Base-by-base conservation (phyloP, 192 early-diverging fungal species). In the Gryganskiella cystojenkinii region DNA sequence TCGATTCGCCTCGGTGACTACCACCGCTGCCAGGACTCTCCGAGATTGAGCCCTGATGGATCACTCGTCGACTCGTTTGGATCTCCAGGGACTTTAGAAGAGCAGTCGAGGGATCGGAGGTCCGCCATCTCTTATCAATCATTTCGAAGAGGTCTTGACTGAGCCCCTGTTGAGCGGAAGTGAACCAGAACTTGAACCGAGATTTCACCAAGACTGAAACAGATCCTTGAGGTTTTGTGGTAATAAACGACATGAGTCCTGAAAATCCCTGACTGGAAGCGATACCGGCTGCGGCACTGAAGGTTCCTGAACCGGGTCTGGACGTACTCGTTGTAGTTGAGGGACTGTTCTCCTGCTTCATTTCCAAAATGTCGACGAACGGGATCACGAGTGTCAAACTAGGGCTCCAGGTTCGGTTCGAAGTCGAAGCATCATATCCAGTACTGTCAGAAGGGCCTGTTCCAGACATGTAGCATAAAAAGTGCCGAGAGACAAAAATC, bases 391-490 rank as follows among this genome's bases (percentile, higher is more conserved):
- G 28, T 7, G 37, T 68, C 50, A 78, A 27, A 0, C 56, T 15
- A 2, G 61, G 52, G n/a, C 34, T 58, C 22, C 35, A 54, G 0
- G 53, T 4, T 1, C 33, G 19, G 0, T 46, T 45, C 33, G 4
- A 19, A n/a, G n/a, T n/a, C 20, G 47, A 44, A 3, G 45, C 50
- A 7, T 24, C 17, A 46, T 64, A 37, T 33, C 27, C 3, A 2
- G 33, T 0, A 4, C 10, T 27, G 45, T 9, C 10, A 6, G 56
- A 22, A 2, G 61, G 15, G 17, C 24, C 43, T n/a, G 61, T 54
- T 11, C 71, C 64, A 2, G 66, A 57, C 20, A 58, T 54, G 33
- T 78, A 78, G 22, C 74, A 78, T 20, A 78, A 62, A 43, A 78
- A 78, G 22, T 56, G 51, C 24, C 61, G 47, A 14, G 74, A 78